Evolutionary conservation across 2,329 filamentous ascomycete species (phyloP), one percentile per base, ranked within the genome.

Genomic region (Xylariaceae sp.): DNA sequence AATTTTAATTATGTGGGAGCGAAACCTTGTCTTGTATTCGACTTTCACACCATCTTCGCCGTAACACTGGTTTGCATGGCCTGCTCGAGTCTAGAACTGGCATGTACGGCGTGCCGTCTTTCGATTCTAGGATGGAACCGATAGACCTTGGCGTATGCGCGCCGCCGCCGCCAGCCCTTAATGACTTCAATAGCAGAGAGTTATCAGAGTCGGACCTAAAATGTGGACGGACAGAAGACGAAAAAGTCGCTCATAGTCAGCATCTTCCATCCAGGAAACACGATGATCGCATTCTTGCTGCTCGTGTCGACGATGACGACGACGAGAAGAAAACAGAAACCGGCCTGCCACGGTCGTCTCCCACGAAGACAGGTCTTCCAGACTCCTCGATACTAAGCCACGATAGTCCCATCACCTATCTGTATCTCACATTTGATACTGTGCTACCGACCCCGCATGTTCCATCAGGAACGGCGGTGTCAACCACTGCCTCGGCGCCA

Each of bases 401-500:
- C 39, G 50, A 51, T 21, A 65, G 62, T 6, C 57, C 63, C 45
- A 75, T 87, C 50, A 72, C 78, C 13, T 82, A 81, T 67, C 76
- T 79, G 15, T 87, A 87, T 64, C 72, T 89, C 45, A 83, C 80
- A 1, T 84, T 87, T 65, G 79, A 85, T 43, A 87, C 84, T 1
- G 70, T 75, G 11, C 66, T 88, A 1, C 83, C 84, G 2, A 71
- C 73, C 41, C 75, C 75, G 20, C 71, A 43, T 63, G 70, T 55
- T 35, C 68, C 27, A 15, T 30, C 24, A 54, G 71, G 46, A 7
- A 16, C n/a, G 13, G 30, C 40, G 6, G 30, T 27, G 20, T 21
- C 37, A 21, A 21, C n/a, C n/a, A n/a, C n/a, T n/a, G n/a, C n/a
- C n/a, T n/a, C 10, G 18, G 21, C 45, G 16, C 46, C 52, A 2